Percentiles rank a stretch among this genome's conserved stretches.
phyloP scores from a whole-genome alignment of 2,329 filamentous ascomycete species.

The Clonostachys byssicola region DNA sequence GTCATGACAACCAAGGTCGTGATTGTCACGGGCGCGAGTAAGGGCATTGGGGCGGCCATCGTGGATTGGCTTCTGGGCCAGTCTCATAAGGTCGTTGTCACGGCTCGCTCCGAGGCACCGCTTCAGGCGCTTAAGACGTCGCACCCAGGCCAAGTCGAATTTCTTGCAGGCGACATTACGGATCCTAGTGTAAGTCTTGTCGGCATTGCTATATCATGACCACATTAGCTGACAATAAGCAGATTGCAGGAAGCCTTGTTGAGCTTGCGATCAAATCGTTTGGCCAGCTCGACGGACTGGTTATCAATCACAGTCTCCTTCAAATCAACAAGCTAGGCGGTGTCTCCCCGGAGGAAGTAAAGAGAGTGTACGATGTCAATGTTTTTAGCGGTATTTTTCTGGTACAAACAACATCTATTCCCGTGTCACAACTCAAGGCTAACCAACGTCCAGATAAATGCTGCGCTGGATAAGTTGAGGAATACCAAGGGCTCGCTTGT shows the following conservation, averaged over 20 bases:
- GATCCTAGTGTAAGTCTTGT: conserved; percentile 36
- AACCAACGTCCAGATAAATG: conserved; percentile 53
- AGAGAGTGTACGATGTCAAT: conserved; percentile 73
- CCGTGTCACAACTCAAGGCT: not conserved
- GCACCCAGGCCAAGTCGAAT: conserved; percentile 33
- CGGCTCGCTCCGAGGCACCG: conserved; percentile 46
- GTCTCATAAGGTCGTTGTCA: conserved; percentile 54
- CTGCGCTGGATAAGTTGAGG: conserved; percentile 65
- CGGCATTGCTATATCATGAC: not conserved
- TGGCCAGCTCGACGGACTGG: conserved; percentile 71
- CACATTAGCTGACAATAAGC: conserved; percentile 2
- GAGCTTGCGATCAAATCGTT: conserved; percentile 63
- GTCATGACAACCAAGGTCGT: conserved; percentile 58
- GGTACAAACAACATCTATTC: not conserved
- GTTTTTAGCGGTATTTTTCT: conserved; percentile 72
- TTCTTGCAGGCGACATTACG: conserved; percentile 48
- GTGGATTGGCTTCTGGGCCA: conserved; percentile 44
- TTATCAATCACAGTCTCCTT: conserved; percentile 84
- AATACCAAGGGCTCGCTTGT: conserved; percentile 67
- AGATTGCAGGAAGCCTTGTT: conserved; percentile 59
- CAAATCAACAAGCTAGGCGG: conserved; percentile 70
- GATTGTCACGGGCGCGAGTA: conserved; percentile 63
- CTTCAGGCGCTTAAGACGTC: conserved; percentile 39
- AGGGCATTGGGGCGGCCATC: conserved; percentile 57
- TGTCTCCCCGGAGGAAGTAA: conserved; percentile 68